Evolutionary conservation across 495 filamentous ascomycete genomes (phyloP).

Genomic region (Aspergillus mulundensis): DNA sequence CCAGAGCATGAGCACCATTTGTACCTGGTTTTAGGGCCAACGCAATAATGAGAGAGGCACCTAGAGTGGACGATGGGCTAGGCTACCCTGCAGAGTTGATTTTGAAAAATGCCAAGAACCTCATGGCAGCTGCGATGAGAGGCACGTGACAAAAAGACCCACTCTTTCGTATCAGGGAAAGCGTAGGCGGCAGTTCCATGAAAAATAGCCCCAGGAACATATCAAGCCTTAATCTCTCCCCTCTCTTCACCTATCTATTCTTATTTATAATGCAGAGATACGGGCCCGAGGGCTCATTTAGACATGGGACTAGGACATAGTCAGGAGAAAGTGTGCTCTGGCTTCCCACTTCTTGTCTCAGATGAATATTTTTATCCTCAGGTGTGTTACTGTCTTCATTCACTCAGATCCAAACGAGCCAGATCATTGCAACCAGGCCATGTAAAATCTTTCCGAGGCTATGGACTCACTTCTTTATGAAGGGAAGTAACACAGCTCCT

Average conservation of each 20-base stretch:
- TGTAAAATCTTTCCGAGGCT: neutral
- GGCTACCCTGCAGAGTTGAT: too few species aligned
- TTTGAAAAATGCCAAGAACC: too few species aligned
- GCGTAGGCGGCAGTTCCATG: neutral
- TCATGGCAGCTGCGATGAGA: too few species aligned
- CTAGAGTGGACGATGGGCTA: too few species aligned
- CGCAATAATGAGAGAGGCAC: too few species aligned
- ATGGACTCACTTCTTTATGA: neutral
- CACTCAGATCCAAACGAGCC: neutral
- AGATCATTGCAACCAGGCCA: too few species aligned
- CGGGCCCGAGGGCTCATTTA: neutral
- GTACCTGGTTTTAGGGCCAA: too few species aligned
- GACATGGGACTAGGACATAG: neutral
- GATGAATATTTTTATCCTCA: neutral
- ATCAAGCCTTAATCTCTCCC: neutral
- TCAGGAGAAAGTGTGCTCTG: neutral
- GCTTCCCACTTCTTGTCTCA: neutral
- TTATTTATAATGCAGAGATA: neutral
- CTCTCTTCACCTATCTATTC: neutral
- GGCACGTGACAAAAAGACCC: too few species aligned
- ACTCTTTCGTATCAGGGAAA: neutral
- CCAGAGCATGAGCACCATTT: too few species aligned
- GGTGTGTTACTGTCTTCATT: neutral
- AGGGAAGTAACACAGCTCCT: slow-evolving; percentile 3
- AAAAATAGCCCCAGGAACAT: neutral